These are phyloP conservation scores for Hanseniaspora lindneri DNA, from an alignment of 805 yeast genomes.

Conservation along the genomic window DNA sequence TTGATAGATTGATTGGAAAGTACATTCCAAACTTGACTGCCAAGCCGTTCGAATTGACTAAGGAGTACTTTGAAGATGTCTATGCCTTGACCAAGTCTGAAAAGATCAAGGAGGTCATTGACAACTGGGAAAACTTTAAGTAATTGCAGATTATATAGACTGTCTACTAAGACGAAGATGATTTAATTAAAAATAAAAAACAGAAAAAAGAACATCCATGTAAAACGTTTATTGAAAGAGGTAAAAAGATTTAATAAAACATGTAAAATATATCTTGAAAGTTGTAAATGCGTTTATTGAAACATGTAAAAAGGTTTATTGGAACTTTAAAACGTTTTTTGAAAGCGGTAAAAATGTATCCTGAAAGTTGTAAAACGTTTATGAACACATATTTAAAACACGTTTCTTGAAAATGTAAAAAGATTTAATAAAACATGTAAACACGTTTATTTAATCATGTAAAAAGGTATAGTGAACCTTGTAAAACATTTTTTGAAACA, in stretches of 20 bases:
- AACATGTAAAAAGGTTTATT: neutral
- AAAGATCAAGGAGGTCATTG: constrained; percentile 77
- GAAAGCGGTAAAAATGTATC: too few relatives aligned
- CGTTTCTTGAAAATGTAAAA: too few relatives aligned
- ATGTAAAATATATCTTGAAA: too few relatives aligned
- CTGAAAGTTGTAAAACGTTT: too few relatives aligned
- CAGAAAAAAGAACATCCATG: too few relatives aligned
- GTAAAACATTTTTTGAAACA: too few relatives aligned
- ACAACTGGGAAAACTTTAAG: constrained; percentile 87
- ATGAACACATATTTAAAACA: too few relatives aligned
- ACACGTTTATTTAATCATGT: neutral
- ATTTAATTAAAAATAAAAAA: too few relatives aligned
- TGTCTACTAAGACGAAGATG: too few relatives aligned
- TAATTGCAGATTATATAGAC: constrained; percentile 15
- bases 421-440: too few relatives aligned
- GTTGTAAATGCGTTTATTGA: neutral
- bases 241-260: too few relatives aligned
- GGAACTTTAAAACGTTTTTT: neutral
- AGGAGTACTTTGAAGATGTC: constrained; percentile 94
- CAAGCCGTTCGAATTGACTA: constrained; percentile 87
- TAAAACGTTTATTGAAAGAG: too few relatives aligned
- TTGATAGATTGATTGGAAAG: constrained; percentile 82
- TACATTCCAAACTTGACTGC: constrained; percentile 99
- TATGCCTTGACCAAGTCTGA: constrained; percentile 83
- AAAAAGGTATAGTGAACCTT: neutral